Evolutionary conservation across 805 yeast species (phyloP).

Genomic region (Yarrowia osloensis): DNA sequence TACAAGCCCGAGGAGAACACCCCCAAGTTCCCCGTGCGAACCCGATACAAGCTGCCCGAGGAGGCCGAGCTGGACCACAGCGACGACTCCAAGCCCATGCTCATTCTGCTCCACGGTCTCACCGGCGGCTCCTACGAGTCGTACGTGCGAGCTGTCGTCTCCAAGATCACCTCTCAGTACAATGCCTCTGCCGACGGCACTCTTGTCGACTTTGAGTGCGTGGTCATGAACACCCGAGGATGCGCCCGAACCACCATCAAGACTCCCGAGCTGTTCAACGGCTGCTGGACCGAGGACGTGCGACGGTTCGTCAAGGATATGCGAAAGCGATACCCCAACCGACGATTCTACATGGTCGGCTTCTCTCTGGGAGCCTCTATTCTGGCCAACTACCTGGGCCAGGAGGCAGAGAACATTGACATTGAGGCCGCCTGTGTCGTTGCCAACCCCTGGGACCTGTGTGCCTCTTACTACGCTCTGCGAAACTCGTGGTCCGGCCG

Average conservation of each 20-base stretch:
- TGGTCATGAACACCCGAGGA: conserved; percentile 73
- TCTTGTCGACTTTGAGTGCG: conserved; percentile 54
- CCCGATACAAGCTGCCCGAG: conserved; percentile 52
- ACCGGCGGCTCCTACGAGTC: conserved; percentile 87
- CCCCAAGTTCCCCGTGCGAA: conserved; percentile 51
- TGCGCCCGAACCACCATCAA: conserved; percentile 71
- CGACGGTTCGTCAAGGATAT: conserved; percentile 57
- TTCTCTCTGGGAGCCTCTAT: conserved; percentile 79
- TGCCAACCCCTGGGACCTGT: conserved; percentile 75
- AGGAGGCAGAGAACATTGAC: conserved; percentile 50
- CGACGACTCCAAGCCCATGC: conserved; percentile 55
- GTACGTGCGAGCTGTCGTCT: conserved; percentile 63
- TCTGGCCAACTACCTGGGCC: conserved; percentile 71
- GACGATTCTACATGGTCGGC: conserved; percentile 71
- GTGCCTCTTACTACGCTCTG: conserved; percentile 51
- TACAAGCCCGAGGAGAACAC: conserved; percentile 41
- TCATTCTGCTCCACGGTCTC: conserved; percentile 71
- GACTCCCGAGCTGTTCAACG: conserved; percentile 69
- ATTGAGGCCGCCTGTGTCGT: conserved; percentile 60
- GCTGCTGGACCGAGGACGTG: conserved; percentile 70
- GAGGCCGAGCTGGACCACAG: conserved; percentile 47
- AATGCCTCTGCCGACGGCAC: conserved; percentile 10
- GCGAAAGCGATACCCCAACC: conserved; percentile 56
- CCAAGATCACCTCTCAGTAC: conserved; percentile 42
- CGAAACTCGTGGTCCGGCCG: conserved; percentile 48